A percentile compares a stretch with the other conserved stretches of the same genome.
Conservation (phyloP, 768 basidiomycete species). For the Crucibulum laeve region DNA sequence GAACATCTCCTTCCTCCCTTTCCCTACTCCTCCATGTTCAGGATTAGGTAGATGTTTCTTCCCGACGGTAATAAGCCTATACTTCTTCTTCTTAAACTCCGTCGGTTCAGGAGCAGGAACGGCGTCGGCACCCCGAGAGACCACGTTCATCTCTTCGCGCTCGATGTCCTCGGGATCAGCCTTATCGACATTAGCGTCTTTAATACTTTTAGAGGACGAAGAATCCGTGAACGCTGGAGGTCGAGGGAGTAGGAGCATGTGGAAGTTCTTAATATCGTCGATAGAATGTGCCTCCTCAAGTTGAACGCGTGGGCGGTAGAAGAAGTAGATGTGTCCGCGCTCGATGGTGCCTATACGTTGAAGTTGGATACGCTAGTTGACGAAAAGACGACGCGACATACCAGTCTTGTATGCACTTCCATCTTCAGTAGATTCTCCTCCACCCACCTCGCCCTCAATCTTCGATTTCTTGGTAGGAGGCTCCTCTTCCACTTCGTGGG, state of each 20-base stretch:
- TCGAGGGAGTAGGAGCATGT: conserved; percentile 57
- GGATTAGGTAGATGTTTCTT: conserved; percentile 57
- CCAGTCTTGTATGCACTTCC: conserved; percentile 14
- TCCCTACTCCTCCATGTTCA: conserved; percentile 17
- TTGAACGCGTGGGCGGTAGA: conserved; percentile 57
- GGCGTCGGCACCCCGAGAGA: conserved; percentile 43
- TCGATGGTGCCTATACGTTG: conserved; percentile 45
- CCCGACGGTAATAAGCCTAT: conserved; percentile 48
- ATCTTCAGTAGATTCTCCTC: background rate
- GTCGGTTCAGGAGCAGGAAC: conserved; percentile 35
- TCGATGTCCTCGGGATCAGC: conserved; percentile 16
- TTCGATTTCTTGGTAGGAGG: conserved; percentile 21
- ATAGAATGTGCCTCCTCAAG: conserved; percentile 46
- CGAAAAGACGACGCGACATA: background rate
- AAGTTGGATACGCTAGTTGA: background rate
- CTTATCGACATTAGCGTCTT: conserved; percentile 9
- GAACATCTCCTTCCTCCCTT: conserved; percentile 41
- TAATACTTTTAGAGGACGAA: conserved; percentile 4
- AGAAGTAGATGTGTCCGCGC: conserved; percentile 60
- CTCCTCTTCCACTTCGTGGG: conserved; percentile 12
- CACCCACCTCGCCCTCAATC: conserved; percentile 12
- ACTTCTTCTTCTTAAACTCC: conserved; percentile 34
- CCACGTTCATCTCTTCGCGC: conserved; percentile 35
- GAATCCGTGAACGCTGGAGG: conserved; percentile 36
- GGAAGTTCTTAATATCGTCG: conserved; percentile 54